These are phyloP conservation scores for Euphorbia celastroides DNA, from an alignment of 441 rosid genomes.

Conservation along the genomic window DNA sequence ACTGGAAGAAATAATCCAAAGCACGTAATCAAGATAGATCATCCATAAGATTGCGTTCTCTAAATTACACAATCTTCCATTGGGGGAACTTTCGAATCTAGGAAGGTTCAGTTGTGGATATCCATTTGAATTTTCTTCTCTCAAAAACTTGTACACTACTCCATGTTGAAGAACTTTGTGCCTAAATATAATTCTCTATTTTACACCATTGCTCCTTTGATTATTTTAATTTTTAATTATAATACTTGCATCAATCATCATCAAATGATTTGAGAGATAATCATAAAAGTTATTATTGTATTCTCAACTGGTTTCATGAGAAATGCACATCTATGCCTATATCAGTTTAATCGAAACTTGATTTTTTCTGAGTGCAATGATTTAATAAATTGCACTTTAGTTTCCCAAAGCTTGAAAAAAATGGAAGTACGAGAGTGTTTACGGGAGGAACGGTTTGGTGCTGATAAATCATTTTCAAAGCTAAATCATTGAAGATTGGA, in stretches of 20 bases:
- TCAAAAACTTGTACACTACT: conserved; percentile 5
- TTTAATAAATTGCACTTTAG: not conserved
- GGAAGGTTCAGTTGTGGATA: not conserved
- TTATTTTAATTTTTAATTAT: too few relatives aligned
- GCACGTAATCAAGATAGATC: not conserved
- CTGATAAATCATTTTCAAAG: not conserved
- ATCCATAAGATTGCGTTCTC: not conserved
- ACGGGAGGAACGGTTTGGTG: not conserved
- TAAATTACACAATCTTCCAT: not conserved
- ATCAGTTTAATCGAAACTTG: too few relatives aligned
- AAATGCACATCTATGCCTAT: too few relatives aligned
- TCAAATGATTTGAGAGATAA: too few relatives aligned
- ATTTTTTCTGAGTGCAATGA: too few relatives aligned
- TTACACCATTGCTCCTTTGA: too few relatives aligned
- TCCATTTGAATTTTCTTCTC: conserved; percentile 6
- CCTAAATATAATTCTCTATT: too few relatives aligned
- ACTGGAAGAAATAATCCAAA: conserved; percentile 13
- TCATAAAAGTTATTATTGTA: too few relatives aligned
- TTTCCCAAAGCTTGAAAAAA: not conserved
- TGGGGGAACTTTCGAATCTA: not conserved
- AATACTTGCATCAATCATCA: too few relatives aligned
- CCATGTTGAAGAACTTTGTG: not conserved
- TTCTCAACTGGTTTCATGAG: too few relatives aligned
- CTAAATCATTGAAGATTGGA: not conserved
- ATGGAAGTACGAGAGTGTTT: not conserved